Evolutionary conservation across 257 asterid genomes (phyloP), one percentile per base, ranked within the genome.

Genomic region (Gardenia jasminoides): DNA sequence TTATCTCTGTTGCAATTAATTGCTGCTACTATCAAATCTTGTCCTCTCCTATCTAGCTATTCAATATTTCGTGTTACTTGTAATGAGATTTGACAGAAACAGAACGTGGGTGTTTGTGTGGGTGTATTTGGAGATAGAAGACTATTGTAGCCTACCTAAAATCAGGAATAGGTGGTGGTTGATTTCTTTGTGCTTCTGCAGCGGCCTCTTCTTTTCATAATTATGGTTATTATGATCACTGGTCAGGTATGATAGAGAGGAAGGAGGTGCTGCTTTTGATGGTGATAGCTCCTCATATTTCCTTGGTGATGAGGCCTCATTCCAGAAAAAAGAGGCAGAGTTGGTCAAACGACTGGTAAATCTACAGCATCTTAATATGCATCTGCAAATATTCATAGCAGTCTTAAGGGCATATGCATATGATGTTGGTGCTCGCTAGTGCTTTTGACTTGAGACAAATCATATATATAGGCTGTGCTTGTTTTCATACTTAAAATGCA

Each of bases 251-350:
- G 98, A 93, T 75, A 88, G 88, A 82, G 98, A 96, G 86, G 99
- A 96, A 93, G 97, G 97, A 28, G 80, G 90, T 84, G 86, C 96
- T 11, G 80, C 88, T 83, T 88, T 88, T 75, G 97, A 86, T 74
- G 88, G 84, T 59, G 92, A 92, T 80, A 77, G 90, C 88, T 86
- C 97, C 61, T 91, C 98, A 64, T 69, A 75, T 77, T 95, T 91
- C 81, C 93, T 95, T 61, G 98, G 98, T 22, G 97, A 93, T 41
- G 99, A 93, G 76, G 94, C 97, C n/a, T 91, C 98, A 75, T 88
- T 91, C 78, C 96, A 90, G 85, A 95, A 92, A 81, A 96, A 92
- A 85, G 99, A 96, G 85, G 92, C 96, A 41, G 96, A 96, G 83
- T 76, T 92, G 88, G 92, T 94, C 76, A 96, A 96, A 83, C 87